Evolutionary conservation across 148 eudicot species (phyloP).

Genomic region (Vaccinium corymbosum): DNA sequence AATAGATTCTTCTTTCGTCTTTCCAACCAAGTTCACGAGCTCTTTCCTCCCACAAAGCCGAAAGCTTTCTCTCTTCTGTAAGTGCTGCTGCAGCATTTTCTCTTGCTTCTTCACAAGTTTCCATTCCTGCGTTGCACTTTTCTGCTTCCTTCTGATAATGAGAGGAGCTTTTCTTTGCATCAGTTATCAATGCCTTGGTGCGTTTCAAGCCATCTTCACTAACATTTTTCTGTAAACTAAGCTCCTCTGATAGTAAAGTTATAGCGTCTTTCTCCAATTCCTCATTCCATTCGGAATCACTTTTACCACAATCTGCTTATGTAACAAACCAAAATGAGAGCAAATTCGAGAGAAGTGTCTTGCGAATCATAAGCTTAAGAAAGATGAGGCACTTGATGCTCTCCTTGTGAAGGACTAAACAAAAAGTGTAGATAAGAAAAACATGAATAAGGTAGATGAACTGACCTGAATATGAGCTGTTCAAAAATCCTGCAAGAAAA

Average conservation of each 20-base stretch:
- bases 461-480: constrained; percentile 39
- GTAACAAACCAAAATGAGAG: not conserved
- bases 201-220: constrained; percentile 56
- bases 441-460: not conserved
- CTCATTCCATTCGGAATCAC: constrained; percentile 54
- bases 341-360: not conserved
- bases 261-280: constrained; percentile 64
- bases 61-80: constrained; percentile 58
- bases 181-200: constrained; percentile 53
- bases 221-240: constrained; percentile 56
- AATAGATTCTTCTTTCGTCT: constrained; percentile 20
- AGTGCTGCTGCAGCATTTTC: constrained; percentile 73
- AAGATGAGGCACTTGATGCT: not conserved
- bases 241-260: constrained; percentile 60
- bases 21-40: constrained; percentile 75
- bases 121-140: constrained; percentile 76
- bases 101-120: constrained; percentile 81
- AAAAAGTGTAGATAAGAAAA: not conserved
- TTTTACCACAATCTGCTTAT: constrained; percentile 63
- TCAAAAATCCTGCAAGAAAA: constrained; percentile 25
- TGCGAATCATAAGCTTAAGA: not conserved
- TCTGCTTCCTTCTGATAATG: constrained; percentile 84
- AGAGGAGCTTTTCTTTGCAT: constrained; percentile 55
- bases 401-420: not conserved
- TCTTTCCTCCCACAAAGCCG: constrained; percentile 63